Evolutionary conservation across 1,284 basidiomycete genomes (phyloP).

Genomic region (Peniophora sp.): DNA sequence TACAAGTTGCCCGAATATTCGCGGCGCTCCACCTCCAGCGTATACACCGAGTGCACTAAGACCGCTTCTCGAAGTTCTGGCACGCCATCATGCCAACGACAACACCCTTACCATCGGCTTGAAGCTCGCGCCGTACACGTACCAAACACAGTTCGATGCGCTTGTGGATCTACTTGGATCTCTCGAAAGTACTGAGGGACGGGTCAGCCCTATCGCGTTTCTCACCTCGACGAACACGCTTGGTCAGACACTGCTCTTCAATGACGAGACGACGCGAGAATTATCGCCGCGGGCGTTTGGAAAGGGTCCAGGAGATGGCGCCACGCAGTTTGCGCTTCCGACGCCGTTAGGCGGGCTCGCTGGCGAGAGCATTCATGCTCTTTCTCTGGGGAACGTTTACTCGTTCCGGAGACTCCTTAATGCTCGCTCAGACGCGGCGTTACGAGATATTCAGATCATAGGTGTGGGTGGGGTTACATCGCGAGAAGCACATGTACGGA

Average conservation of each 20-base stretch:
- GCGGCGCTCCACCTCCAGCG: constrained; percentile 51
- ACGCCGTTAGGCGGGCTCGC: constrained; percentile 63
- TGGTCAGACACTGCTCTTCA: constrained; percentile 12
- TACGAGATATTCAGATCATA: constrained; percentile 50
- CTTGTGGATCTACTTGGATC: constrained; percentile 36
- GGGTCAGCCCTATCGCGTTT: constrained; percentile 44
- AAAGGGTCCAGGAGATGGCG: background rate
- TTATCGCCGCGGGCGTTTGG: background rate
- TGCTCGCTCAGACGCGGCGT: constrained; percentile 27
- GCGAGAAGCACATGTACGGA: constrained; percentile 47
- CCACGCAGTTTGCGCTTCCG: constrained; percentile 43
- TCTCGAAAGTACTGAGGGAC: constrained; percentile 15
- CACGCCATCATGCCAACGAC: constrained; percentile 17
- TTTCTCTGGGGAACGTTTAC: constrained; percentile 69
- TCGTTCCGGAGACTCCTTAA: constrained; percentile 47
- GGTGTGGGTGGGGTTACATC: constrained; percentile 76
- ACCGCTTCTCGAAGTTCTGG: constrained; percentile 46
- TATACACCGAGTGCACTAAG: constrained; percentile 41
- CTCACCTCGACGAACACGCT: constrained; percentile 22
- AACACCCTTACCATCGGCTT: constrained; percentile 48
- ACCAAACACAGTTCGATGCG: constrained; percentile 50
- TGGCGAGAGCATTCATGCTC: constrained; percentile 65
- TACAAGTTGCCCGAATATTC: constrained; percentile 75
- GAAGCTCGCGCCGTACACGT: constrained; percentile 75
- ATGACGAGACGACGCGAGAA: constrained; percentile 35